Base-by-base conservation (phyloP, 805 yeast species). In the Tetrapisispora pingtungensis region DNA sequence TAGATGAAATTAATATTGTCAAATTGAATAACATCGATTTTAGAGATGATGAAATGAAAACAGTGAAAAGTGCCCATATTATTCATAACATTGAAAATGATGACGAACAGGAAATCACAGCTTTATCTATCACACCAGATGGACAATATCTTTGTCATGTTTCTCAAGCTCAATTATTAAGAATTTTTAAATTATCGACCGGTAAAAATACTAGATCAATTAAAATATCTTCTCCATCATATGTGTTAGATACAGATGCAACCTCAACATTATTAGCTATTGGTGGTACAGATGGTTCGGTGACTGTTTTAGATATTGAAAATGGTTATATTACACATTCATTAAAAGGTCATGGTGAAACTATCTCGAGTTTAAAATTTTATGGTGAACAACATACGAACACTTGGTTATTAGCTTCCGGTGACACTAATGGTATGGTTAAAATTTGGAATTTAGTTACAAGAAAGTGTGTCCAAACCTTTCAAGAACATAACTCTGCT, bases 211-310 rank as follows among this genome's bases (percentile, higher is more conserved):
- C 69, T 46, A 78, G 77, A 56, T 67, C 70, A 14, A 72, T 74
- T 66, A 81, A 76, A 58, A 59, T 84, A 37, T 68, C 86, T 2
- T 81, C 96, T 1, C 96, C 97, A 1, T 83, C 85, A 1, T 85
- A 84, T 61, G 81, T 87, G 10, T 73, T 87, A 37, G 71, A 82
- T 10, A 77, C 76, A 19, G 98, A 93, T 62, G 60, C 75, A 3
- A 86, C 97, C 0, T 81, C 95, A 2, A 79, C 95, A 3, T 69
- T 93, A 32, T 77, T 89, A 56, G 95, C 96, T 17, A 80, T 93
- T 57, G 99, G 99, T 33, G 88, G 95, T 39, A 84, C 97, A 0
- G 98, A 93, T 63, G 97, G 98, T 40, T 75, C 80, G 35, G 83
- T 89, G 15, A 80, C 85, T 37, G 94, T 93, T 1, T 88, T 95